phyloP scores from a whole-genome alignment of 2,329 filamentous ascomycete genomes.

The Aureobasidium pullulans region DNA sequence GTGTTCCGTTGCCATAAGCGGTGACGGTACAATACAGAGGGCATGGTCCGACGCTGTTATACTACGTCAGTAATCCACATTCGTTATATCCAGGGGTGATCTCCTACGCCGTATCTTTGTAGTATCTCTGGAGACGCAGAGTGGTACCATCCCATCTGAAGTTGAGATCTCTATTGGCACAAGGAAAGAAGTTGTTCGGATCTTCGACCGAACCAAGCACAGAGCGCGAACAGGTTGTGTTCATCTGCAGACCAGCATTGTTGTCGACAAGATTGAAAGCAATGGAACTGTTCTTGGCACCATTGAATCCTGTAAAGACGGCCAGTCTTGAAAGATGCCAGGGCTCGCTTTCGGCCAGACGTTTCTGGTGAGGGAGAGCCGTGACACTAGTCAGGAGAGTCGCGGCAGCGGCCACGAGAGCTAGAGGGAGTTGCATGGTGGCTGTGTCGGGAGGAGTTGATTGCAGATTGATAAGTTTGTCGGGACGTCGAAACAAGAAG shows the following conservation, averaged over 20 bases:
- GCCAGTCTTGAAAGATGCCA: conserved; percentile 21
- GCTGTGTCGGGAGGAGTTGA: background rate
- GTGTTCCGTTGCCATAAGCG: background rate
- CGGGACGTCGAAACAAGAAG: too few relatives aligned
- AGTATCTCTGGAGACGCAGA: conserved; percentile 19
- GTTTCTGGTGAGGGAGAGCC: conserved; percentile 14
- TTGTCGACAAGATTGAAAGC: conserved; percentile 22
- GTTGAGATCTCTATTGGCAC: conserved; percentile 18
- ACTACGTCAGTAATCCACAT: background rate
- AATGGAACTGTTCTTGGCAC: conserved; percentile 16
- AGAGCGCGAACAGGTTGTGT: conserved; percentile 19
- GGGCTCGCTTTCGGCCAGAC: conserved; percentile 17
- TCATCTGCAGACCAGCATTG: conserved; percentile 22
- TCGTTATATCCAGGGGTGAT: background rate
- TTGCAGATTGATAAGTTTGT: too few relatives aligned
- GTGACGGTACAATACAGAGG: conserved; percentile 1
- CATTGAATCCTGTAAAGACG: conserved; percentile 17
- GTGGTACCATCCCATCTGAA: conserved; percentile 19
- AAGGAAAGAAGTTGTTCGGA: conserved; percentile 18
- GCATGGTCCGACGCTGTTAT: background rate
- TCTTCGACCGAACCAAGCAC: conserved; percentile 13
- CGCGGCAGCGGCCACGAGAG: conserved; percentile 9
- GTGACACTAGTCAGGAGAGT: background rate
- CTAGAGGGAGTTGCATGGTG: background rate
- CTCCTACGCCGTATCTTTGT: conserved; percentile 19